Evolutionary conservation across 208 protist species (phyloP).

Genomic region (Naegleria gruberi): DNA sequence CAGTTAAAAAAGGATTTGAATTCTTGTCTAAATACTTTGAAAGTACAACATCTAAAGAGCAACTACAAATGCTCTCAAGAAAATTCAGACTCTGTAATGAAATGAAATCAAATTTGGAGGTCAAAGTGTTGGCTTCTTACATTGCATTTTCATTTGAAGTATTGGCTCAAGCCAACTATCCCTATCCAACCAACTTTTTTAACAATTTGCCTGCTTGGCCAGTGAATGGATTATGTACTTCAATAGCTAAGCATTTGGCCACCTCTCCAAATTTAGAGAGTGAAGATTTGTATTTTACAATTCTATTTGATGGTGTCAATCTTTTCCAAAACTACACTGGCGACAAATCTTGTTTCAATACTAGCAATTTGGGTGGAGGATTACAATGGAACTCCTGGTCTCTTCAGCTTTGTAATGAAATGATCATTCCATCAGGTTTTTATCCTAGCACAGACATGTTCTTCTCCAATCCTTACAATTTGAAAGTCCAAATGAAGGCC

Average conservation of each 20-base stretch:
- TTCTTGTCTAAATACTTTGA: neutral
- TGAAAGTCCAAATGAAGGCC: slow-evolving; percentile 20
- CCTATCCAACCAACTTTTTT: slow-evolving; percentile 10
- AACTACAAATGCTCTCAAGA: neutral
- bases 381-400: slow-evolving; percentile 40
- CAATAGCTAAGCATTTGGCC: neutral
- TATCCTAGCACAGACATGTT: slow-evolving; percentile 51
- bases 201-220: neutral
- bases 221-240: neutral
- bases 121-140: neutral
- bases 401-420: slow-evolving; percentile 57
- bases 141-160: too few relatives aligned
- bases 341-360: slow-evolving; percentile 24
- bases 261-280: neutral
- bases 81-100: neutral
- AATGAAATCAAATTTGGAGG: too few relatives aligned
- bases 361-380: neutral
- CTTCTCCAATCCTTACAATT: slow-evolving; percentile 30
- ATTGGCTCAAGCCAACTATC: slow-evolving; percentile 20
- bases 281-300: neutral
- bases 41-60: too few relatives aligned
- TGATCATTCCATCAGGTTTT: slow-evolving; percentile 40
- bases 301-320: neutral
- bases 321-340: slow-evolving; percentile 6
- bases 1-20: neutral